Percentiles rank a stretch among this genome's conserved stretches.
phyloP scores from a whole-genome alignment of 176 grass and related monocot genomes.

The Oryza glaberrima region DNA sequence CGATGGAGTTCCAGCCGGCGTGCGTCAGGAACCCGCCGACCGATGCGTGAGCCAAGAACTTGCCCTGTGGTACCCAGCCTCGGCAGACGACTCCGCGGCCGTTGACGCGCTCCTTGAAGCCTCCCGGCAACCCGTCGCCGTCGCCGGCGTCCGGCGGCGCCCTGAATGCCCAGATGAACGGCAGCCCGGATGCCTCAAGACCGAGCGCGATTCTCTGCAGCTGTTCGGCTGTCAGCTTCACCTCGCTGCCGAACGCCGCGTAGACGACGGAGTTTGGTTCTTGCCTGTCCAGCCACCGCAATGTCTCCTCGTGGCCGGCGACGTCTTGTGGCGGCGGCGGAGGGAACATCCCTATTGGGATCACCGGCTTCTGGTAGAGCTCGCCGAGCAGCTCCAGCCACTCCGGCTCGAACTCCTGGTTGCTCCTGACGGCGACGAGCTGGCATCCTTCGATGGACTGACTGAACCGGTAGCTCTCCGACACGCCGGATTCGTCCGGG shows the following conservation, averaged over 20 bases:
- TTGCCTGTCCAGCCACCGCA: slow-evolving; percentile 54
- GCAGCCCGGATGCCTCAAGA: slow-evolving; percentile 52
- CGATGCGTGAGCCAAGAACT: slow-evolving; percentile 49
- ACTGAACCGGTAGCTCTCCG: slow-evolving; percentile 49
- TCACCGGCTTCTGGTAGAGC: slow-evolving; percentile 52
- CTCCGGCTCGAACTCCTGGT: slow-evolving; percentile 37
- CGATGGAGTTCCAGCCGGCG: slow-evolving; percentile 59
- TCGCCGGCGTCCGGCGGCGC: neutral
- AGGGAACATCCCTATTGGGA: slow-evolving; percentile 54
- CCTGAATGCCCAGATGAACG: slow-evolving; percentile 71
- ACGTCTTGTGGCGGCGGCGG: slow-evolving; percentile 34
- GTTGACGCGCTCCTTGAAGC: slow-evolving; percentile 41
- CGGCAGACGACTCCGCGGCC: slow-evolving; percentile 39
- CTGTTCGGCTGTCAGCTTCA: slow-evolving; percentile 47
- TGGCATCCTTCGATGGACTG: slow-evolving; percentile 47
- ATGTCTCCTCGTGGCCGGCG: slow-evolving; percentile 8
- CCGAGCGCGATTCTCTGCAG: slow-evolving; percentile 55
- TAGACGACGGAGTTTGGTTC: slow-evolving; percentile 53
- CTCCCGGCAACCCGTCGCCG: slow-evolving; percentile 29
- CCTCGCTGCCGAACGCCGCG: slow-evolving; percentile 77
- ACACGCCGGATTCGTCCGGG: slow-evolving; percentile 50
- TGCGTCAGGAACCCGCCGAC: slow-evolving; percentile 70
- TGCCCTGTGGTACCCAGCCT: slow-evolving; percentile 61
- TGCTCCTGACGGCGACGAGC: slow-evolving; percentile 56
- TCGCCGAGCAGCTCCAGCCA: slow-evolving; percentile 48